Base-by-base conservation (phyloP, 164 flowering plant species). In the Berberis vulgaris region DNA sequence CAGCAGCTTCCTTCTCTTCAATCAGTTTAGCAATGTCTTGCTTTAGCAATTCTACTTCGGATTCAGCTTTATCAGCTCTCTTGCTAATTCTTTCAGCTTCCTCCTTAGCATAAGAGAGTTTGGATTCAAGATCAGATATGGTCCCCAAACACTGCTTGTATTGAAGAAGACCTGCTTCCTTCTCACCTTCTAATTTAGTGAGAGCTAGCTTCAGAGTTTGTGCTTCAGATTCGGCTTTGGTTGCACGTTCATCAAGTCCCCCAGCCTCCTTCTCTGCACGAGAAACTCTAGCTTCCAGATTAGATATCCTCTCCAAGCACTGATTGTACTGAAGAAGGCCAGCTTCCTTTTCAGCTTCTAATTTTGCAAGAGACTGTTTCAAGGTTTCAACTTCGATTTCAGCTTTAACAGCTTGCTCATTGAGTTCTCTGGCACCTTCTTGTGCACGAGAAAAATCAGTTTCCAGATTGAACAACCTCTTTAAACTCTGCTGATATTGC, bases 171-270 rank as follows among this genome's bases (percentile, higher is more conserved):
- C 66, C 76, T 45, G 73, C 81, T 65, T 86, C 83, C 67, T 72
- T 82, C 72, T 83, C 87, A 42, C 80, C 76, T 73, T 85, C 83
- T 64, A 81, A 60, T 61, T 67, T 72, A 7, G 38, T 44, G 59
- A 85, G 83, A 49, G 83, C 71, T 69, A 80, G 87, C 72, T 78
- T 81, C 68, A 86, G 52, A 10, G 69, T 66, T 56, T 71, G 69
- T 56, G 74, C 78, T 69, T 88, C 88, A 66, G 65, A 72, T 77
- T 83, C 89, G 26, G 89, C 89, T 72, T 71, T 77, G 65, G 73
- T 76, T 43, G 86, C 83, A 65, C 76, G 72, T 41, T 83, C 86
- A 69, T 70, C 72, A 43, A 83, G 85, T 54, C 76, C 79, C 45
- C 71, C 67, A 41, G 71, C 73, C 52, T 77, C 75, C 60, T 80